phyloP scores from a whole-genome alignment of 2,329 filamentous ascomycete genomes.

The Lachnum nothofagi region DNA sequence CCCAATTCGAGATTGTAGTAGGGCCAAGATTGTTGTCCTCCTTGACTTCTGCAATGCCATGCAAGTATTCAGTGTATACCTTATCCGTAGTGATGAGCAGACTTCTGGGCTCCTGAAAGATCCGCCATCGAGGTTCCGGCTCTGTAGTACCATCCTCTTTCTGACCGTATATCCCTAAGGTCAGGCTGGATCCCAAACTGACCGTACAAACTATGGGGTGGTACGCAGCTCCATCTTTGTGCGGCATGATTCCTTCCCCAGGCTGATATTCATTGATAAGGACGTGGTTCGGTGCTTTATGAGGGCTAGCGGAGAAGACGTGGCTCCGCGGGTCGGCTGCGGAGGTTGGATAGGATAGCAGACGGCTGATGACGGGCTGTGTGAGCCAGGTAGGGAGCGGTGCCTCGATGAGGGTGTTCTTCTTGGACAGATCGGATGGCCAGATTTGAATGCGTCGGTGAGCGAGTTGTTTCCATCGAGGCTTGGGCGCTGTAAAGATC shows the following conservation, averaged over 20 bases:
- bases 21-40: constrained; percentile 61
- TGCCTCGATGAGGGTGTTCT: constrained; percentile 67
- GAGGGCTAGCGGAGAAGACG: constrained; percentile 62
- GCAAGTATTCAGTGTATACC: constrained; percentile 66
- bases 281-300: constrained; percentile 78
- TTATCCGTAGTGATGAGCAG: constrained; percentile 65
- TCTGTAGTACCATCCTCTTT: constrained; percentile 56
- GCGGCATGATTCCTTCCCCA: constrained; percentile 92
- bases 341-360: constrained; percentile 46
- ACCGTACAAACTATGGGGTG: constrained; percentile 85
- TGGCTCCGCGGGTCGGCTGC: constrained; percentile 30
- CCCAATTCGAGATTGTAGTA: constrained; percentile 67
- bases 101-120: constrained; percentile 81
- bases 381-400: constrained; percentile 72
- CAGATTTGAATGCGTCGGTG: constrained; percentile 87
- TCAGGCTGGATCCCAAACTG: constrained; percentile 71
- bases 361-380: constrained; percentile 60
- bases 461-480: constrained; percentile 81
- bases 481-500: constrained; percentile 62
- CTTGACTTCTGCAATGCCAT: constrained; percentile 65
- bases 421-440: constrained; percentile 74
- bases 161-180: constrained; percentile 69
- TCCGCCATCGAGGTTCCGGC: constrained; percentile 45
- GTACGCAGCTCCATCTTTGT: constrained; percentile 89
- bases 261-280: constrained; percentile 87